Percentiles rank a stretch among this genome's conserved stretches.
Conservation (phyloP, 1,284 basidiomycete species). For the Malassezia yamatoensis region DNA sequence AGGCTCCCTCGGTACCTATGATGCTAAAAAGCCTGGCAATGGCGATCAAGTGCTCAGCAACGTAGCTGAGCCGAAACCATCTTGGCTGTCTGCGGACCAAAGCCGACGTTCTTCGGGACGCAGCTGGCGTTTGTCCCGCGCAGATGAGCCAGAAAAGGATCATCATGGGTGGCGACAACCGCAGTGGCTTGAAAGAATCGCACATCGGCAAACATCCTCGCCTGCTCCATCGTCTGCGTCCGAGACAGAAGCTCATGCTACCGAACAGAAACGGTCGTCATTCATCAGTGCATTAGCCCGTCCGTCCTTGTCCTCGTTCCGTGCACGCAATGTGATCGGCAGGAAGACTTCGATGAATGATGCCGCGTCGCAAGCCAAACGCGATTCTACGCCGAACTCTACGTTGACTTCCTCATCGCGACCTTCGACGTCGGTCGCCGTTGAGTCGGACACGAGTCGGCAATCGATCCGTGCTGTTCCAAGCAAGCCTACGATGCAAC, state of each 20-base stretch:
- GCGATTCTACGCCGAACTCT: too few species aligned
- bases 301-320: conserved; percentile 3
- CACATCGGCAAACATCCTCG: background rate
- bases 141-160: background rate
- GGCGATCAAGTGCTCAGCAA: background rate
- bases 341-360: background rate
- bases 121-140: too few species aligned
- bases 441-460: background rate
- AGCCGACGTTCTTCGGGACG: too few species aligned
- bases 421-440: background rate
- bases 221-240: background rate
- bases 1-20: too few species aligned
- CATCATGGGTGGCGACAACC: background rate
- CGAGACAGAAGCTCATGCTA: background rate
- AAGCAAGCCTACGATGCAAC: background rate
- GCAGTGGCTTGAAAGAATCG: background rate
- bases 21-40: background rate
- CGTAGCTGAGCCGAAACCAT: too few species aligned
- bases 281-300: background rate
- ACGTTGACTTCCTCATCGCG: background rate
- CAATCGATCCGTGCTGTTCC: background rate
- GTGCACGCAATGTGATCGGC: background rate
- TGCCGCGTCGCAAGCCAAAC: background rate
- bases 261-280: background rate
- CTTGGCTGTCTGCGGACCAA: too few species aligned